Conservation (phyloP, 2,329 filamentous ascomycete species). For the Claviceps purpurea region DNA sequence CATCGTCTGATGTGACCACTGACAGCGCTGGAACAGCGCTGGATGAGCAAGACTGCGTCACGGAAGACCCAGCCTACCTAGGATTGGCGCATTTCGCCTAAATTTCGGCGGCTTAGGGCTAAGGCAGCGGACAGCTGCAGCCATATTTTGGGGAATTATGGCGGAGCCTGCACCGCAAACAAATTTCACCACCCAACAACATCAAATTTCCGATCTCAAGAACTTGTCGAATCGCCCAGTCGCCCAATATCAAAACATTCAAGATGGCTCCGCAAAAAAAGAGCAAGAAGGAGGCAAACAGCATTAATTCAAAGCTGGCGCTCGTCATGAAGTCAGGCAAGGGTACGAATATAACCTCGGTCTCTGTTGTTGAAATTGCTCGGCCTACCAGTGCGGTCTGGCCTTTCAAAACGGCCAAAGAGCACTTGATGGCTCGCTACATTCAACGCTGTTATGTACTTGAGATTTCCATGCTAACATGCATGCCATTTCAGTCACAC, state of each 20-base stretch:
- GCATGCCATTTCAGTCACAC: constrained; percentile 19
- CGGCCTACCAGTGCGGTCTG: neutral
- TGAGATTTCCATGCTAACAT: neutral
- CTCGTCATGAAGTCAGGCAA: constrained; percentile 55
- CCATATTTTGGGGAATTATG: no score
- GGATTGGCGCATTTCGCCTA: constrained; percentile 20
- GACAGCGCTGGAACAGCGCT: no score
- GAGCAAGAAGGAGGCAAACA: constrained; percentile 74
- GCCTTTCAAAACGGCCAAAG: neutral
- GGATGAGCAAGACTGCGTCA: no score
- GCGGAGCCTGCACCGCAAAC: no score
- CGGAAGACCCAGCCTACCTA: no score
- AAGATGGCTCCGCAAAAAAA: constrained; percentile 62
- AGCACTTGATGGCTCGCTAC: no score
- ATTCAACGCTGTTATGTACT: neutral
- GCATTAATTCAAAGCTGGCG: constrained; percentile 47
- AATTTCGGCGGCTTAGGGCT: constrained; percentile 28
- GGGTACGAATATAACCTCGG: constrained; percentile 41
- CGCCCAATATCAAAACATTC: constrained; percentile 21
- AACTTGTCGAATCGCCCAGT: constrained; percentile 12
- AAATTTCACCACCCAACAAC: neutral
- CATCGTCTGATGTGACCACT: no score
- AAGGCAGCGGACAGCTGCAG: neutral
- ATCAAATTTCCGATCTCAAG: neutral
- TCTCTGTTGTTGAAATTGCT: neutral